Evolutionary conservation across 1,284 basidiomycete genomes (phyloP), one percentile per base, ranked within the genome.

Genomic region (Pseudozyma sp.): DNA sequence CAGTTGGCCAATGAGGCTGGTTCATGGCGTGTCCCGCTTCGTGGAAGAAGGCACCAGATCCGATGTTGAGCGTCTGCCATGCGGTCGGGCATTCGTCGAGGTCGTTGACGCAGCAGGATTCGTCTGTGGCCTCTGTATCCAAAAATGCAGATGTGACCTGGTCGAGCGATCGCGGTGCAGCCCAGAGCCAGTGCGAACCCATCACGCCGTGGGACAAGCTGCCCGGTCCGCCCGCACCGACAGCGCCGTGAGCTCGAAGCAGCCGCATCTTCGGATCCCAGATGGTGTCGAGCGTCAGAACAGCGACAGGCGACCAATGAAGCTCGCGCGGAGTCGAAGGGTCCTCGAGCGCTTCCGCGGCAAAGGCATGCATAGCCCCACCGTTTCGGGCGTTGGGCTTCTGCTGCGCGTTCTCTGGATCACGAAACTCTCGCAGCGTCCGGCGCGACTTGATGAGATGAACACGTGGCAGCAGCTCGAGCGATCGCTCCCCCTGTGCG

Each of bases 101-200:
- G 37, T 79, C 75, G 45, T 77, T 77, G 51, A 71, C 68, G 46
- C 67, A 70, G 45, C 61, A 77, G 0, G 33, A 19, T 49, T 74
- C 68, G 52, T 79, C 68, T 7, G 77, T 79, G 1, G 31, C 24
- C 33, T 64, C 65, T 17, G 62, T 60, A 34, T 77, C 73, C 14
- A 74, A 57, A 24, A 77, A 77, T 0, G 68, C 62, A 5, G 34
- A 19, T 1, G 75, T 75, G 40, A 79, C 61, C 17, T 57, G 45
- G 17, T 45, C 35, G 17, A 79, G 53, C 3, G 58, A 45, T 6
- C 44, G 53, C 1, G 74, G 75, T 13, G 77, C 77, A 2, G 75
- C 63, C 74, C 75, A 77, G 10, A 77, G 53, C 77, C 77, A 79
- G 34, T 79, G 77, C 35, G 58, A 64, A 0, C 77, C 77, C 74